Percentiles rank a stretch among this genome's conserved stretches.
These are phyloP conservation scores for Colletotrichum paranaense DNA, from an alignment of 2,329 filamentous ascomycete genomes.

Conservation along the genomic window DNA sequence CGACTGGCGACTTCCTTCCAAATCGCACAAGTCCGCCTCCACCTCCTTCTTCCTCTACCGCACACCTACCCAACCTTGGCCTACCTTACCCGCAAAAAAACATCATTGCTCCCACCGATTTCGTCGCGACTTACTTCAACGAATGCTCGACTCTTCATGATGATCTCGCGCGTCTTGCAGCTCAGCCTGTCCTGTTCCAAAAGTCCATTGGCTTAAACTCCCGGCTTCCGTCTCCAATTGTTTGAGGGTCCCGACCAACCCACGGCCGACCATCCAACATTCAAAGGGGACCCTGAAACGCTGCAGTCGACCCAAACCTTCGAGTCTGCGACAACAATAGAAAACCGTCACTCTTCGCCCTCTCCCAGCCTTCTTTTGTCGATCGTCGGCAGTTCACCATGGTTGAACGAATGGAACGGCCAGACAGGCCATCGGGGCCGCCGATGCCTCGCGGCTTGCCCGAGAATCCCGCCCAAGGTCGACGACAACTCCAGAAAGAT, in stretches of 20 bases:
- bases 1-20: neutral
- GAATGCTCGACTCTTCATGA: conserved; percentile 33
- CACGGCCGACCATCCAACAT: conserved; percentile 16
- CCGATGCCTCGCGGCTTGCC: conserved; percentile 50
- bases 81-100: neutral
- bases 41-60: neutral
- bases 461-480: conserved; percentile 52
- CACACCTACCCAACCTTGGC: neutral
- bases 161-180: conserved; percentile 30
- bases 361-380: conserved; percentile 1
- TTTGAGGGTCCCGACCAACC: conserved; percentile 32
- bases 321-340: conserved; percentile 15
- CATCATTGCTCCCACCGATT: conserved; percentile 4
- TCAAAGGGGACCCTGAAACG: conserved; percentile 35
- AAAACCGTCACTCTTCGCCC: neutral
- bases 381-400: conserved; percentile 24
- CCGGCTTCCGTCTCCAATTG: conserved; percentile 22
- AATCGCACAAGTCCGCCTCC: neutral
- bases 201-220: conserved; percentile 36
- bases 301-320: conserved; percentile 25
- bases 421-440: conserved; percentile 40
- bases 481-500: conserved; percentile 51
- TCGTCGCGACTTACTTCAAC: conserved; percentile 23
- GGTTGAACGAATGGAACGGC: conserved; percentile 35
- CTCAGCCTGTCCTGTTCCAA: conserved; percentile 28